These are phyloP conservation scores for Blastobotrys parvus DNA, from an alignment of 805 yeast species.

Conservation along the genomic window DNA sequence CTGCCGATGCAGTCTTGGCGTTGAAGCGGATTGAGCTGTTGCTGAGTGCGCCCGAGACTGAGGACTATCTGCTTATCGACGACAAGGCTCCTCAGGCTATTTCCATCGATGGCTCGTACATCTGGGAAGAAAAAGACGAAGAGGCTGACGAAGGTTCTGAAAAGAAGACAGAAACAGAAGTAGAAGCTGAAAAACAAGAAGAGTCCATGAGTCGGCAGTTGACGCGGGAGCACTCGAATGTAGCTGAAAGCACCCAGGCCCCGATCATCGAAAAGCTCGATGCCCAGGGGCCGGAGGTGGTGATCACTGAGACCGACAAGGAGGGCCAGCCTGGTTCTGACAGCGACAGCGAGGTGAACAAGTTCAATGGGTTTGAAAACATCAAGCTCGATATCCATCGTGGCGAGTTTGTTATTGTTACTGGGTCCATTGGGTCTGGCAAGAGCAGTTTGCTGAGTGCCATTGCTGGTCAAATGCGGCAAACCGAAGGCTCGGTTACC, in stretches of 20 bases:
- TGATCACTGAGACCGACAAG: slow-evolving; percentile 29
- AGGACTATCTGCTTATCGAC: slow-evolving; percentile 26
- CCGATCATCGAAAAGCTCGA: slow-evolving; percentile 30
- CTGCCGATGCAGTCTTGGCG: slow-evolving; percentile 55
- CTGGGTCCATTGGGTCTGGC: slow-evolving; percentile 69
- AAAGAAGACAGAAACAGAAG: not conserved
- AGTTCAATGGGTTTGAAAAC: slow-evolving; percentile 28
- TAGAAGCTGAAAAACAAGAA: slow-evolving; percentile 1
- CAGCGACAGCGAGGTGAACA: slow-evolving; percentile 8
- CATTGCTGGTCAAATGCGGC: slow-evolving; percentile 56
- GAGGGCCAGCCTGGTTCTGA: not conserved
- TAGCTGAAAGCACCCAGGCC: slow-evolving; percentile 21
- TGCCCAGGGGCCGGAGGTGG: slow-evolving; percentile 49
- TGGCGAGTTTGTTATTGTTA: slow-evolving; percentile 58
- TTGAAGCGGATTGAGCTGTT: slow-evolving; percentile 43
- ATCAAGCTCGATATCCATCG: slow-evolving; percentile 42
- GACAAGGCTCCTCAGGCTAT: slow-evolving; percentile 38
- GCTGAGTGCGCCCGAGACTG: slow-evolving; percentile 39
- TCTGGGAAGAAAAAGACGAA: slow-evolving; percentile 45
- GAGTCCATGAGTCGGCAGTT: slow-evolving; percentile 9
- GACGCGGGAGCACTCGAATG: slow-evolving; percentile 32
- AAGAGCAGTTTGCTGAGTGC: slow-evolving; percentile 59
- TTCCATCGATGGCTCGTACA: slow-evolving; percentile 46
- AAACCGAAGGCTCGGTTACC: slow-evolving; percentile 38
- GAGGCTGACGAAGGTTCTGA: slow-evolving; percentile 7